These are phyloP conservation scores for Shiraia sp. DNA, from an alignment of 2,329 filamentous ascomycete species.

Conservation along the genomic window DNA sequence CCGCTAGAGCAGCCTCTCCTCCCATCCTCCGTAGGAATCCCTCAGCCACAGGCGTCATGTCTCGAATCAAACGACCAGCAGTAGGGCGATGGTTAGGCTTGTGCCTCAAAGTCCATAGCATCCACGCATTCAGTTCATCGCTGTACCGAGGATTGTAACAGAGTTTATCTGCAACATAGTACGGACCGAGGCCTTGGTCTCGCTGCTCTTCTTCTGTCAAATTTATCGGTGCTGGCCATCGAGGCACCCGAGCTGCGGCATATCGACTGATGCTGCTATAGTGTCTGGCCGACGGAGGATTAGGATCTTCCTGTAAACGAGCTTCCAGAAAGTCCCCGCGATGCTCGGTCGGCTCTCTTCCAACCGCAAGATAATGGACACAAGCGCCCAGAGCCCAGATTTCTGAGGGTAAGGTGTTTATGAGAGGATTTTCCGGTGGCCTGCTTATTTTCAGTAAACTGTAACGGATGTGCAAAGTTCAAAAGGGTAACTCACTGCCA, in stretches of 20 bases:
- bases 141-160: constrained; percentile 24
- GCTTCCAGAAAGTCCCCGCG: not conserved
- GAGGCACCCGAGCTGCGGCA: constrained; percentile 20
- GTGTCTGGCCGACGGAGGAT: constrained; percentile 3
- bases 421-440: constrained; percentile 33
- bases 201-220: constrained; percentile 17
- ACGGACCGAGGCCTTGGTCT: constrained; percentile 1
- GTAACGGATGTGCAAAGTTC: no score
- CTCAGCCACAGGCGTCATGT: constrained; percentile 16
- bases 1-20: constrained; percentile 16
- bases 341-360: constrained; percentile 17
- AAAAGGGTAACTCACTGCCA: constrained; percentile 17
- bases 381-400: constrained; percentile 39
- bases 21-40: constrained; percentile 19
- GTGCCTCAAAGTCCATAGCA: constrained; percentile 17
- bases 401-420: constrained; percentile 32
- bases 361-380: constrained; percentile 33
- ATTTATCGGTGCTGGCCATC: constrained; percentile 26
- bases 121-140: constrained; percentile 30
- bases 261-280: constrained; percentile 13
- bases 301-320: not conserved
- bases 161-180: not conserved
- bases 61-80: constrained; percentile 8
- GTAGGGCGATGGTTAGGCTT: constrained; percentile 14
- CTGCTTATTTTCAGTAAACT: no score